A percentile compares a stretch with the other conserved stretches of the same genome.
phyloP scores from a whole-genome alignment of 345 rosid genomes.

The Diplotaxis tenuifolia region DNA sequence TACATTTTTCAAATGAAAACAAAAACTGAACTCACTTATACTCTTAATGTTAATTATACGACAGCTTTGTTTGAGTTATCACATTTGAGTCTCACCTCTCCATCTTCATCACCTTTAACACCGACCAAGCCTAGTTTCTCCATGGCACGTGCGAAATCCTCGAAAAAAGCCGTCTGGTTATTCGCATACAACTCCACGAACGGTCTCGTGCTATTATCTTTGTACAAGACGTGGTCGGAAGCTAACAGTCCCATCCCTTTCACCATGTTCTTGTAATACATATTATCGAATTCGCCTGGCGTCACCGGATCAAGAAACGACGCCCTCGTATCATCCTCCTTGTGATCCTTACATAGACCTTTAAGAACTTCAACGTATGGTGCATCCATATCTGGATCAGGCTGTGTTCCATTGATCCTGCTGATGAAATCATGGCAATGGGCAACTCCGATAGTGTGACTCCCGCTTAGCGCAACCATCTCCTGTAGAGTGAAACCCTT shows the following conservation, averaged over 20 bases:
- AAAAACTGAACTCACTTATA: background rate
- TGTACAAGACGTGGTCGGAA: constrained; percentile 33
- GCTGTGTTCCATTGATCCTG: constrained; percentile 33
- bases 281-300: constrained; percentile 55
- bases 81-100: constrained; percentile 56
- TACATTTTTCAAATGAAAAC: background rate
- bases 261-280: constrained; percentile 47
- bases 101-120: constrained; percentile 43
- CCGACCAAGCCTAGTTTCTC: constrained; percentile 40
- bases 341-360: constrained; percentile 35
- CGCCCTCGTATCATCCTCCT: constrained; percentile 24
- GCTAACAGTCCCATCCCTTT: constrained; percentile 44
- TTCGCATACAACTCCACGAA: constrained; percentile 42
- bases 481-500: constrained; percentile 44
- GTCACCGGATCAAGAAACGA: constrained; percentile 57
- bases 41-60: background rate
- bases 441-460: constrained; percentile 54
- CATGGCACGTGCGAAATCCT: constrained; percentile 49
- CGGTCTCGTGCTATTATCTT: constrained; percentile 41
- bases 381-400: constrained; percentile 42
- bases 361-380: constrained; percentile 36
- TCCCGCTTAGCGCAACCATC: constrained; percentile 52
- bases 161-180: constrained; percentile 40
- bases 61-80: constrained; percentile 41
- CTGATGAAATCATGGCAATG: constrained; percentile 47